Evolutionary conservation across 306 rosid genomes (phyloP).

Genomic region (Ochetophila trinervis): DNA sequence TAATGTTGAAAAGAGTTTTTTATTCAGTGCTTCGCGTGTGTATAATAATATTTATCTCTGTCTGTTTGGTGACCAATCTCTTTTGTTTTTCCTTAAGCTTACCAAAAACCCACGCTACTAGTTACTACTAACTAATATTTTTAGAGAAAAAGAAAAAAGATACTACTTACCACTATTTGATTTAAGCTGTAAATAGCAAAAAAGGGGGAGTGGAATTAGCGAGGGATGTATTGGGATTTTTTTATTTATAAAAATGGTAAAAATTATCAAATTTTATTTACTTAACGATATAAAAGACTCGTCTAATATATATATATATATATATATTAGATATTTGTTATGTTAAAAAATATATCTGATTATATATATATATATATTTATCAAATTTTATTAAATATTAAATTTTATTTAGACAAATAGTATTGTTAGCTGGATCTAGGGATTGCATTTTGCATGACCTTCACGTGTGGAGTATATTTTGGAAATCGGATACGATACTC

Average conservation of each 20-base stretch:
- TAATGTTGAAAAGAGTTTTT: not conserved
- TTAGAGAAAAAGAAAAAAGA: too few relatives aligned
- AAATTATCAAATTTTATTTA: too few relatives aligned
- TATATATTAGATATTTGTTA: too few relatives aligned
- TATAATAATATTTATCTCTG: not conserved
- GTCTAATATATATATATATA: too few relatives aligned
- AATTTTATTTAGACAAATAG: too few relatives aligned
- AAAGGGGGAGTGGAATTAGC: not conserved
- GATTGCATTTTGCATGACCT: constrained; percentile 20
- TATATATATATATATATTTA: too few relatives aligned
- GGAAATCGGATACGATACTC: constrained; percentile 8
- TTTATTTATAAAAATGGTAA: too few relatives aligned
- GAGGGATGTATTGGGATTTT: not conserved
- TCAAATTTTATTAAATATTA: too few relatives aligned
- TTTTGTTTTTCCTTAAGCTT: not conserved
- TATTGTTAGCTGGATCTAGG: constrained; percentile 35
- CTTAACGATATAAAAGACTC: too few relatives aligned
- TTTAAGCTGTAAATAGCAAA: too few relatives aligned
- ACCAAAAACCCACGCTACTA: not conserved
- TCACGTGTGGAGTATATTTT: constrained; percentile 47
- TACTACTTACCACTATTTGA: too few relatives aligned
- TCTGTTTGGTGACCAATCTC: not conserved
- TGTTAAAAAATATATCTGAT: too few relatives aligned
- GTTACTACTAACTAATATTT: not conserved
- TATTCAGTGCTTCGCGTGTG: constrained; percentile 14